Base-by-base conservation (phyloP, 1,139 yeast genomes). In the Nakaseomyces bracarensis region DNA sequence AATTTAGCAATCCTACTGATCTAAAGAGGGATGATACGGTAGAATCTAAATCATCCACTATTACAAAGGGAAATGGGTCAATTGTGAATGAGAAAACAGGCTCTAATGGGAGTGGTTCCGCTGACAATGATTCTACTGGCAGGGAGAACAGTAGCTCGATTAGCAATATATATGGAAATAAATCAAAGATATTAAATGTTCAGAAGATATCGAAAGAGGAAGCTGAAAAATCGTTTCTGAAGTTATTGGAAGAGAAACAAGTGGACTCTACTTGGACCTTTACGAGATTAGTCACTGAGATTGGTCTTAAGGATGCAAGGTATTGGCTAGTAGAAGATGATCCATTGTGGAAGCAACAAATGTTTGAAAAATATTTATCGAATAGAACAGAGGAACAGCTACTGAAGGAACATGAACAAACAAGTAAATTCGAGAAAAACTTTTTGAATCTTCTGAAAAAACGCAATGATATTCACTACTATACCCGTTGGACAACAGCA, bases 251-350 rank as follows among this genome's bases (percentile, higher is more conserved):
- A 29, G 74, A 71, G 1, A 61, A 69, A 33, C 64, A 69, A 6
- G 83, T 85, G 1, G 87, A 81, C 54, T 72, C 82, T 0, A 74
- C 84, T 0, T 83, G 91, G 89, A 71, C 93, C 0, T 87, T 86
- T 63, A 75, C 74, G 43, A 69, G 69, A 44, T 82, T 81, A 0
- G 77, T 87, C 67, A 65, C 74, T n/a, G 70, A 67, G 22, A 67
- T 80, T 45, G 60, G 64, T 15, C 70, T 83, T 14, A 62, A 60
- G 6, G 77, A 79, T 43, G 77, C 81, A 0, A 67, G 77, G 14
- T 89, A 85, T 57, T 85, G 95, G 93, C 64, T 70, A 1, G 63
- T 86, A 1, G 64, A 67, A 4, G 66, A 69, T 15, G 82, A 79
- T 52, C 72, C 95, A 0, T 54, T 79, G 7, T 67, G 69, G 46